Evolutionary conservation across 371 early-diverging fungal species (phyloP), one percentile per base, ranked within the genome.

Genomic region (Gilbertella persicaria): DNA sequence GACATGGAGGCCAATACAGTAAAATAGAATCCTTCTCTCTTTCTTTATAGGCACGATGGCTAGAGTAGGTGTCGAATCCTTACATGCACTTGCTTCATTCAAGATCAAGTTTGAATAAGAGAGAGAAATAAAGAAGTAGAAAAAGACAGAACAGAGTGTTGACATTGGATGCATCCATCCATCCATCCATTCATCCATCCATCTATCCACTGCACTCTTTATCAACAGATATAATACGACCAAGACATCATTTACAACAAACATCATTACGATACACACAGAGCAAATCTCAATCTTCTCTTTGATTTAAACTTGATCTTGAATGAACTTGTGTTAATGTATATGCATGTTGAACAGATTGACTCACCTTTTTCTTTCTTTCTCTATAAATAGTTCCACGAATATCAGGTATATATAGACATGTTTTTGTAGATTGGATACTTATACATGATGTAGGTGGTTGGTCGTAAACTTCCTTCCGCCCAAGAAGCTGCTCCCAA

Each of bases 401-500:
- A 57, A 57, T 57, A 57, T 50, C 57, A 57, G 57, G 57, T 57
- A 57, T 40, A 6, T 16, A 43, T 29, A 26, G 20, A 17, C 25
- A 33, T 37, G 10, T 26, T 25, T 39, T 17, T 37, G 14, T 20
- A n/a, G 20, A 40, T 20, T 26, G n/a, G n/a, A n/a, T n/a, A n/a
- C n/a, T n/a, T n/a, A n/a, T n/a, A n/a, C n/a, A n/a, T n/a, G n/a
- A n/a, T 43, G 23, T 84, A 87, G 76, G 89, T 95, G 62, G 79
- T 93, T 74, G 95, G 93, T 71, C 90, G 94, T 64, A 89, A 88
- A 69, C 83, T 86, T 53, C 96, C 97, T 53, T 85, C 95, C 52
- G 93, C 88, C 71, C 86, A 85, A 75, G 93, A 95, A 67, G 83
- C 91, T 44, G 78, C 80, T 53, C 99, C 99, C 59, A 92, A 91